These are phyloP conservation scores for Trichoderma lentiforme DNA, from an alignment of 2,329 filamentous ascomycete genomes.

Conservation along the genomic window DNA sequence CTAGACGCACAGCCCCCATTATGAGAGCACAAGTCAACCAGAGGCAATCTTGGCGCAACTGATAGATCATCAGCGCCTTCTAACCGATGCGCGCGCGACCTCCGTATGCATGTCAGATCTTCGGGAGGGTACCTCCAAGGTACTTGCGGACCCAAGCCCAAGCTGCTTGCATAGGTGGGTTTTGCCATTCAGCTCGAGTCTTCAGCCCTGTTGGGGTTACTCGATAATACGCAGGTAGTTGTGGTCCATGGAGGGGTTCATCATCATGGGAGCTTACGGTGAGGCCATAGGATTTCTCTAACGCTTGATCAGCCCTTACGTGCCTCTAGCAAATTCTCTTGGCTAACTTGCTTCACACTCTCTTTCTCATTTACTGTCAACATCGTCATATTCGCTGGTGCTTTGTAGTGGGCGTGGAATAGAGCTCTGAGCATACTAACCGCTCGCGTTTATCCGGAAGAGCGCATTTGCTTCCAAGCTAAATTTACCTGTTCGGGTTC, in stretches of 20 bases:
- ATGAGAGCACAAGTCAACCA: not conserved
- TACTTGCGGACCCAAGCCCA: not conserved
- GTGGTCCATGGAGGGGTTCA: not conserved
- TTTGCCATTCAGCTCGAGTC: not conserved
- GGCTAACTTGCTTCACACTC: not conserved
- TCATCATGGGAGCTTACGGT: not conserved
- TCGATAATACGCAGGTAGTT: not conserved
- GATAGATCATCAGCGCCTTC: not conserved
- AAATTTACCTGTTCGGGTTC: not conserved
- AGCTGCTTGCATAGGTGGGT: not conserved
- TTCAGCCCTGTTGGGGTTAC: not conserved
- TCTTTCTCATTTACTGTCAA: not conserved
- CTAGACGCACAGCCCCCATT: constrained; percentile 1
- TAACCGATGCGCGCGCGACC: not conserved
- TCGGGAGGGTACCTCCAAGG: not conserved
- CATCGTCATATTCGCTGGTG: not conserved
- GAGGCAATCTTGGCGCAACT: not conserved
- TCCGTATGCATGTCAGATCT: constrained; percentile 14
- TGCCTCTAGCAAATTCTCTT: not conserved
- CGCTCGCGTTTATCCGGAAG: not conserved
- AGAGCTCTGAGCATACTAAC: not conserved
- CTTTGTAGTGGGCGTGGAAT: not conserved
- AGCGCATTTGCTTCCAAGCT: not conserved
- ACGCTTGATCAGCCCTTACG: too few species aligned
- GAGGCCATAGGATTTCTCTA: not conserved